Conservation (phyloP, 2,329 filamentous ascomycete genomes). For the Pseudofabraea citricarpa region DNA sequence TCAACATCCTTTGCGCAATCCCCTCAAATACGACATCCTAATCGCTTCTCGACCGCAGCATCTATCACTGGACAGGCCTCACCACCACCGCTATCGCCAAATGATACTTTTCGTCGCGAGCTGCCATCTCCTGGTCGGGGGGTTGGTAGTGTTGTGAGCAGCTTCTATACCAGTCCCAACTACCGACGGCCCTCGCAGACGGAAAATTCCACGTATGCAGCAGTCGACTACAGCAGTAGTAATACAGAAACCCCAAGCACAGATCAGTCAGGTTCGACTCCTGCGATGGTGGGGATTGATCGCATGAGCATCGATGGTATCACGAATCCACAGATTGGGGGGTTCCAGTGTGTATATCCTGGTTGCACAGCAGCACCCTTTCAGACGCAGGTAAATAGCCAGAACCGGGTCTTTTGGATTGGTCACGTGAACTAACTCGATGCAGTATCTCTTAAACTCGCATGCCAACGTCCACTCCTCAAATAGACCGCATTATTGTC, state of each 20-base stretch:
- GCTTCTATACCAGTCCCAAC: constrained; percentile 9
- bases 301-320: constrained; percentile 56
- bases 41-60: constrained; percentile 17
- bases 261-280: constrained; percentile 39
- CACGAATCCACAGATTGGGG: constrained; percentile 46
- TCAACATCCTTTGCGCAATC: constrained; percentile 22
- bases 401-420: background rate
- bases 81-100: constrained; percentile 24
- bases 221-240: constrained; percentile 22
- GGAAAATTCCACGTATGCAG: constrained; percentile 13
- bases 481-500: constrained; percentile 60
- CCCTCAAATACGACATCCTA: constrained; percentile 19
- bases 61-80: constrained; percentile 18
- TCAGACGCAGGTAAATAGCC: constrained; percentile 57
- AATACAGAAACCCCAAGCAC: constrained; percentile 42
- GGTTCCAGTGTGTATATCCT: constrained; percentile 53
- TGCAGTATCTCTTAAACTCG: constrained; percentile 66
- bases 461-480: constrained; percentile 70
- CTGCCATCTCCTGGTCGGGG: constrained; percentile 29
- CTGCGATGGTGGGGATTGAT: constrained; percentile 41
- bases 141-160: constrained; percentile 6
- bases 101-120: constrained; percentile 35
- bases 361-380: constrained; percentile 71
- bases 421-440: constrained; percentile 5
- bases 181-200: constrained; percentile 21